Evolutionary conservation across 2,329 filamentous ascomycete genomes (phyloP).

Genomic region (Fusarium humuli): DNA sequence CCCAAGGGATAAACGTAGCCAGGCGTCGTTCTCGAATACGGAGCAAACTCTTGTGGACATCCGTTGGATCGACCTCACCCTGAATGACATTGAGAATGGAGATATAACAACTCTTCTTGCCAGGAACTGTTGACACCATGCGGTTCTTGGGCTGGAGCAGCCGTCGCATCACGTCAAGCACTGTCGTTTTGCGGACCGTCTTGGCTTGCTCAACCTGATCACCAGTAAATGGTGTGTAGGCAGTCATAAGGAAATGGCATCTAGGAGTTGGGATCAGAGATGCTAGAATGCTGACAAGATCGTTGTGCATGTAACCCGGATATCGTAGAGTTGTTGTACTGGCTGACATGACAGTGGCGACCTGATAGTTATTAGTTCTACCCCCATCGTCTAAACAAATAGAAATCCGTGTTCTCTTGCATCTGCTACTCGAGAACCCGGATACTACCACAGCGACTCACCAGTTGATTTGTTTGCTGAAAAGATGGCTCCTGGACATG

Average conservation of each 20-base stretch:
- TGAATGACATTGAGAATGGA: constrained; percentile 99
- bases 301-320: constrained; percentile 99
- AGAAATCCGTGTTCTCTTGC: neutral
- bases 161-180: constrained; percentile 96
- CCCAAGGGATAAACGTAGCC: constrained; percentile 98
- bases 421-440: neutral
- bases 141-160: constrained; percentile 97
- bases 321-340: constrained; percentile 97
- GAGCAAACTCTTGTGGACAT: constrained; percentile 97
- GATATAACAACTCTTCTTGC: constrained; percentile 98
- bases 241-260: constrained; percentile 98
- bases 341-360: constrained; percentile 98
- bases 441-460: constrained; percentile 50
- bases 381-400: neutral
- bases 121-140: constrained; percentile 96
- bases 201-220: constrained; percentile 97
- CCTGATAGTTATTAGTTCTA: constrained; percentile 55
- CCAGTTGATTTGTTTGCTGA: constrained; percentile 96
- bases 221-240: constrained; percentile 97
- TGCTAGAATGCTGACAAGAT: constrained; percentile 95
- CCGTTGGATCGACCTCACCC: constrained; percentile 96
- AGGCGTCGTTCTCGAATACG: constrained; percentile 94
- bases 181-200: constrained; percentile 97
- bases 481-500: constrained; percentile 97
- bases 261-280: constrained; percentile 95